These are phyloP conservation scores for Lachnellula subtilissima DNA, from an alignment of 2,329 filamentous ascomycete species.

Conservation along the genomic window DNA sequence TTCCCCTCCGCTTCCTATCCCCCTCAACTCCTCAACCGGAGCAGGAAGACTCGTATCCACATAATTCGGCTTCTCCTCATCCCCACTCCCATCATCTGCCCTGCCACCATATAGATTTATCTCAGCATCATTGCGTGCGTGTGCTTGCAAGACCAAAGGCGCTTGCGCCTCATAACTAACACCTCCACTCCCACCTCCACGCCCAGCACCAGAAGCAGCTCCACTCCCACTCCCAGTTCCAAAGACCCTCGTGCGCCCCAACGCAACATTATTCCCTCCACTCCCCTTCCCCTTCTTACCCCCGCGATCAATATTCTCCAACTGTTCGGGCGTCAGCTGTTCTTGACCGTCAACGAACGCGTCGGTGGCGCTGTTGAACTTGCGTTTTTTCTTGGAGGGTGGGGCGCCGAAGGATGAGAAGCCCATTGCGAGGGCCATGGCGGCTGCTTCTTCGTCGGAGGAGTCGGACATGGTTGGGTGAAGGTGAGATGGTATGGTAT, in stretches of 20 bases:
- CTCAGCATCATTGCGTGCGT: constrained; percentile 17
- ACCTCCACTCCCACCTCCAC: not conserved
- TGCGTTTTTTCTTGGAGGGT: constrained; percentile 57
- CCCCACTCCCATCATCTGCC: constrained; percentile 9
- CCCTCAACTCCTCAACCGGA: constrained; percentile 29
- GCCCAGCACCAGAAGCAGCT: constrained; percentile 5
- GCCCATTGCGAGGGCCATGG: constrained; percentile 51
- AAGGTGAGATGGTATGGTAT: too few species aligned
- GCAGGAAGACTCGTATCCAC: constrained; percentile 23
- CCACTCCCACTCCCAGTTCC: constrained; percentile 9
- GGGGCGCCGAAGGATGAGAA: constrained; percentile 65
- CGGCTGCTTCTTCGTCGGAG: too few species aligned
- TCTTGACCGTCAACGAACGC: constrained; percentile 40
- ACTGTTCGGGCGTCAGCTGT: not conserved
- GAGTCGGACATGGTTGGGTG: too few species aligned
- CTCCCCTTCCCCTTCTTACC: constrained; percentile 31
- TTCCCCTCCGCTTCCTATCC: constrained; percentile 11
- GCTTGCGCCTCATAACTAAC: not conserved
- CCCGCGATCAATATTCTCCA: constrained; percentile 27
- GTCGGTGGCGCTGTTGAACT: constrained; percentile 55
- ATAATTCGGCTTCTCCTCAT: constrained; percentile 18
- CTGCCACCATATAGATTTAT: constrained; percentile 23
- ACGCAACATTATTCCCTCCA: constrained; percentile 29
- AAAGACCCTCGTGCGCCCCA: constrained; percentile 26
- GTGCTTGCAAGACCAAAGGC: too few species aligned